Evolutionary conservation across 345 rosid species (phyloP), one percentile per base, ranked within the genome.

Genomic region (Arabis hirsuta): DNA sequence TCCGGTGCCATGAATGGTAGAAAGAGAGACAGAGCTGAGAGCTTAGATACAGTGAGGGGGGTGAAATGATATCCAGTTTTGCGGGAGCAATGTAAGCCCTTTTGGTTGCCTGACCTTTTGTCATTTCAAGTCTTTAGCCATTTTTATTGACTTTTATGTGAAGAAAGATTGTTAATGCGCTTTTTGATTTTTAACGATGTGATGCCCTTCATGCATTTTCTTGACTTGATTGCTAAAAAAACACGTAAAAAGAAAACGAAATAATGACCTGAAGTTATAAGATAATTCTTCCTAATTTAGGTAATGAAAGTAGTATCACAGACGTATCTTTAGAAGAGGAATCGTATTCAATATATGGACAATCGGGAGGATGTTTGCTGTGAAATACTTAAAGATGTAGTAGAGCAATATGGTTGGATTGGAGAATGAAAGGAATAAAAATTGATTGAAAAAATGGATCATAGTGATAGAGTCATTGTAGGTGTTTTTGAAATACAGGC

Each of bases 1-100:
- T 76, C 94, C 93, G 4, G 57, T 85, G 71, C 73, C 87, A 38
- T 85, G 78, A 88, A 73, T 81, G 65, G 78, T 69, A 34, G 66
- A 56, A 69, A 71, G 65, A 46, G 34, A 10, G 71, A 63, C 43
- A 22, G 58, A 65, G 50, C 3, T 22, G 29, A 27, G 24, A 44
- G 43, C 55, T 36, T 53, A 38, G 32, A 9, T 22, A 22, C 19
- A 36, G 27, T 20, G 38, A 56, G 31, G 32, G 32, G 9, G 20
- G 48, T 41, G 60, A 52, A 51, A 16, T 19, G 42, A 19, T 36
- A 52, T 52, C 43, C 51, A 29, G 26, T 29, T 29, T 50, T 61
- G 74, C 9, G 45, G 53, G 55, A 55, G 20, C 51, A 39, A 68
- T 55, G 46, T 57, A 45, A 45, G n/a, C 22, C n/a, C 34, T 55